Percentiles rank a stretch among this genome's conserved stretches.
These are phyloP conservation scores for Melanopsichium pennsylvanicum DNA, from an alignment of 1,284 basidiomycete species.

Conservation along the genomic window DNA sequence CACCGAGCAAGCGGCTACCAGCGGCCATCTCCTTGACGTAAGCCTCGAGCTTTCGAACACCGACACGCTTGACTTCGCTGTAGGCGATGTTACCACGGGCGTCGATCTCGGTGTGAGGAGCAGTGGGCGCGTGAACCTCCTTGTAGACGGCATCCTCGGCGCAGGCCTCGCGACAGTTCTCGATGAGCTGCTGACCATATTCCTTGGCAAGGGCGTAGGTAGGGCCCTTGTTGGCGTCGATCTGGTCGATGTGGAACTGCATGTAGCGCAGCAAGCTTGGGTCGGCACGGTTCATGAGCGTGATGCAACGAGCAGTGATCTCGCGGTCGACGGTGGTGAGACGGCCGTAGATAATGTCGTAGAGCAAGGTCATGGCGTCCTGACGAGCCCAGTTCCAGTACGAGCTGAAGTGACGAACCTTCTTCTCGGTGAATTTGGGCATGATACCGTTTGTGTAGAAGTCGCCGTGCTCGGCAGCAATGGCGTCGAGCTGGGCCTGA, in stretches of 20 bases:
- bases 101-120: slow-evolving; percentile 91
- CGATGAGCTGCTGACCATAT: slow-evolving; percentile 93
- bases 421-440: slow-evolving; percentile 89
- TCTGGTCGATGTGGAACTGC: slow-evolving; percentile 90
- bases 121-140: slow-evolving; percentile 77
- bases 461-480: slow-evolving; percentile 88
- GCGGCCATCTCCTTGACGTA: slow-evolving; percentile 99
- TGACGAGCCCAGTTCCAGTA: slow-evolving; percentile 99
- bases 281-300: slow-evolving; percentile 96
- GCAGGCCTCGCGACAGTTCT: slow-evolving; percentile 87
- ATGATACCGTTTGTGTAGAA: slow-evolving; percentile 92
- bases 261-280: slow-evolving; percentile 74
- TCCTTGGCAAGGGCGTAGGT: slow-evolving; percentile 93
- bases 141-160: slow-evolving; percentile 87
- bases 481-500: slow-evolving; percentile 86
- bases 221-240: slow-evolving; percentile 79
- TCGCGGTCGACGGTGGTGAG: slow-evolving; percentile 83
- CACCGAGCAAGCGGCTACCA: slow-evolving; percentile 73
- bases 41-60: slow-evolving; percentile 94
- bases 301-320: slow-evolving; percentile 77
- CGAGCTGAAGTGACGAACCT: slow-evolving; percentile 96
- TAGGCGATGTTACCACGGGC: slow-evolving; percentile 93
- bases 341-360: slow-evolving; percentile 76
- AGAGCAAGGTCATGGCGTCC: slow-evolving; percentile 92
- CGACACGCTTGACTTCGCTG: slow-evolving; percentile 90